Evolutionary conservation across 768 basidiomycete genomes (phyloP).

Genomic region (Kwoniella dendrophila): DNA sequence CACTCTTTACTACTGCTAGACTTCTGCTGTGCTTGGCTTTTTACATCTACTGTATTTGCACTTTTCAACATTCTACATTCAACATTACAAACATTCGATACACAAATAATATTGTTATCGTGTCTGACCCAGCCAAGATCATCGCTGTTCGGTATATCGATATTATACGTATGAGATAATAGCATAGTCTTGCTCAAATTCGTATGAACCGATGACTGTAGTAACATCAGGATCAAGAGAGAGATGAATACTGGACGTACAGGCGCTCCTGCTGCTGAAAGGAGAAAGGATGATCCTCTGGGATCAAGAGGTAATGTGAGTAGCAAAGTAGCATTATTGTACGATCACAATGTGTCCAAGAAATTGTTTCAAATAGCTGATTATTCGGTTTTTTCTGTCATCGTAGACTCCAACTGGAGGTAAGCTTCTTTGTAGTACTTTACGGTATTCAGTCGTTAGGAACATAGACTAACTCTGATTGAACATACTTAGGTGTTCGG

Average conservation of each 20-base stretch:
- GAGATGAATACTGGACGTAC: constrained; percentile 14
- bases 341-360: not conserved
- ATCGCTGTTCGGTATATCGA: not conserved
- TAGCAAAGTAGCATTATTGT: not conserved
- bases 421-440: constrained; percentile 1
- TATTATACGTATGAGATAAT: not conserved
- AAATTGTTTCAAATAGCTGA: not conserved
- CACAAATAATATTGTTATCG: not conserved
- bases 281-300: constrained; percentile 20
- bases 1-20: not conserved
- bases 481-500: not conserved
- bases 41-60: not conserved
- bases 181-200: not conserved
- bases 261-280: constrained; percentile 7
- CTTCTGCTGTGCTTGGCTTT: constrained; percentile 9
- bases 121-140: not conserved
- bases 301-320: constrained; percentile 24
- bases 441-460: not conserved
- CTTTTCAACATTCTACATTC: not conserved
- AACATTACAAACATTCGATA: not conserved
- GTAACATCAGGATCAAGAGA: not conserved
- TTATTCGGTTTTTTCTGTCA: not conserved
- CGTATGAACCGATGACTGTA: not conserved
- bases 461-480: not conserved
- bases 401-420: constrained; percentile 17